phyloP scores from a whole-genome alignment of 1,284 basidiomycete species.

The Xerocomus alliaceus region DNA sequence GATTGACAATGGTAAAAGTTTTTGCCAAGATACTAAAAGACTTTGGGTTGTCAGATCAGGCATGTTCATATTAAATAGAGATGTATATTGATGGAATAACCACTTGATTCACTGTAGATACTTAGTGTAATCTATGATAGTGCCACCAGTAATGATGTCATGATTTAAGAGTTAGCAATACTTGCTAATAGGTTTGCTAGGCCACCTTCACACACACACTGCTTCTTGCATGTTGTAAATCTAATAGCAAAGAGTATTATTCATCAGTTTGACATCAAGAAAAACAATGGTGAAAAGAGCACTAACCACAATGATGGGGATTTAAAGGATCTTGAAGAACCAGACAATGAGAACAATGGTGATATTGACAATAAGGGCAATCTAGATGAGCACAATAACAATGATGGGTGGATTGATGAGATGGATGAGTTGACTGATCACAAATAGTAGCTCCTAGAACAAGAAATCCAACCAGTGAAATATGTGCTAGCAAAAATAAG shows the following conservation, averaged over 20 bases:
- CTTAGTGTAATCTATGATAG: background rate
- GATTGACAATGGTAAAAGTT: background rate
- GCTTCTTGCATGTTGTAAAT: background rate
- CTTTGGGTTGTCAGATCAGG: background rate
- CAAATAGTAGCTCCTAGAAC: background rate
- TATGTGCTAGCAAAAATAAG: background rate
- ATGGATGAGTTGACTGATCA: background rate
- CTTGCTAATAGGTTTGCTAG: background rate
- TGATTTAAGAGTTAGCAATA: slow-evolving; percentile 22
- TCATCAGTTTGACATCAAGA: background rate
- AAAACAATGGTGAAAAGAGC: background rate
- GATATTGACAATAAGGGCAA: background rate
- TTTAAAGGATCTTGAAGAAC: background rate
- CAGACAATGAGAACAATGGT: background rate
- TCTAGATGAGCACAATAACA: background rate
- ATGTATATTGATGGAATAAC: background rate
- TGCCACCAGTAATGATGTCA: slow-evolving; percentile 36
- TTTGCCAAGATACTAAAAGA: background rate
- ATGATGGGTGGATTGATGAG: background rate
- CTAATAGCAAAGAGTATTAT: slow-evolving; percentile 1
- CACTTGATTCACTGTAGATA: background rate
- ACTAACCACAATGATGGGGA: background rate
- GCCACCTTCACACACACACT: background rate
- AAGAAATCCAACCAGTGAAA: background rate
- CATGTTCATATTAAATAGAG: background rate